These are phyloP conservation scores for Paramecium sexaurelia DNA, from an alignment of 73 alveolate species.

Conservation along the genomic window DNA sequence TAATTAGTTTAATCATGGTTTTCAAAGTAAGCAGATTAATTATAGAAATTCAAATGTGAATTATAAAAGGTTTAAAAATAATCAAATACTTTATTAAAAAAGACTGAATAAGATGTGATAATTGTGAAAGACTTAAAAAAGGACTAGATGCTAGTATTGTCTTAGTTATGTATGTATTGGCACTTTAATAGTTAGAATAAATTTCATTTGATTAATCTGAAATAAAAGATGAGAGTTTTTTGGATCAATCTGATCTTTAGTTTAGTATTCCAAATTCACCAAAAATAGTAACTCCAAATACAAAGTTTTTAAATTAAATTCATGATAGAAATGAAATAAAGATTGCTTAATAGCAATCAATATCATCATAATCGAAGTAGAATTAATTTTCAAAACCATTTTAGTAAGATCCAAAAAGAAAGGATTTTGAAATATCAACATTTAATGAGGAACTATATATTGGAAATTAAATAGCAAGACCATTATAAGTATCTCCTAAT, in stretches of 20 bases:
- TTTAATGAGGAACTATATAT: background rate
- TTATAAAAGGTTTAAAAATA: background rate
- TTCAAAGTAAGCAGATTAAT: background rate
- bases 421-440: background rate
- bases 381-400: background rate
- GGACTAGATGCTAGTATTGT: background rate
- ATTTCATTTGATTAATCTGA: slow-evolving; percentile 34
- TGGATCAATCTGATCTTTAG: slow-evolving; percentile 12
- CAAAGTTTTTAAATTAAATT: background rate
- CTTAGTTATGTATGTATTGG: background rate
- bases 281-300: background rate
- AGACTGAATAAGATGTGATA: background rate
- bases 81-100: background rate
- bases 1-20: slow-evolving; percentile 3
- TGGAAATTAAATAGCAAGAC: background rate
- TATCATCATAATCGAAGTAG: background rate
- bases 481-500: background rate
- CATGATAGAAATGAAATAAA: background rate
- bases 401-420: background rate
- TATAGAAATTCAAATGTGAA: background rate
- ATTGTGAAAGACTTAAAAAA: background rate
- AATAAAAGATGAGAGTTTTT: background rate
- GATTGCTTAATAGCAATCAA: background rate
- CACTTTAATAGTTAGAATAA: slow-evolving; percentile 2
- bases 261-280: slow-evolving; percentile 21